Evolutionary conservation across 495 filamentous ascomycete genomes (phyloP).

Genomic region (Podospora pseudocomata): DNA sequence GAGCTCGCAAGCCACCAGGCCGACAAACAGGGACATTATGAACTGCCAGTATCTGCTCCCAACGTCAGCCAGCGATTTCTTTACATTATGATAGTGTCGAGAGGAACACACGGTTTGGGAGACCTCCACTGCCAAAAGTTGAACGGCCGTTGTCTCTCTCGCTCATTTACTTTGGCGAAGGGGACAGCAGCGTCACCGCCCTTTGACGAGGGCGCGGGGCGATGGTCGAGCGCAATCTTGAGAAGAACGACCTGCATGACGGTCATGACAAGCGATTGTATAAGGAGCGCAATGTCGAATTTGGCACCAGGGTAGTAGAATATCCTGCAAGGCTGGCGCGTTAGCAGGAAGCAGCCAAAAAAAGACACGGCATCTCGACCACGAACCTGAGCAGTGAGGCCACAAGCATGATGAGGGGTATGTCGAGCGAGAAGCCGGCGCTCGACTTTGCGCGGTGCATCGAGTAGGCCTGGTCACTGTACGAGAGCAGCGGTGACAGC

Average conservation of each 20-base stretch:
- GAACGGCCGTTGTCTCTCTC: slow-evolving; percentile 62
- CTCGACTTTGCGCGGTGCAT: slow-evolving; percentile 80
- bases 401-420: slow-evolving; percentile 95
- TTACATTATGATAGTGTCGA: neutral
- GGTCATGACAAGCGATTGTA: slow-evolving; percentile 87
- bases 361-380: neutral
- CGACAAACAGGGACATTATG: slow-evolving; percentile 64
- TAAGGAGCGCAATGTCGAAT: slow-evolving; percentile 73
- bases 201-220: slow-evolving; percentile 59
- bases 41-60: slow-evolving; percentile 78
- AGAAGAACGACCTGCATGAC: slow-evolving; percentile 75
- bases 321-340: slow-evolving; percentile 48
- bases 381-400: slow-evolving; percentile 84
- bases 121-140: slow-evolving; percentile 93
- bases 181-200: slow-evolving; percentile 54
- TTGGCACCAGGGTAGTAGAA: slow-evolving; percentile 93
- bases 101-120: slow-evolving; percentile 62
- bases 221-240: slow-evolving; percentile 85
- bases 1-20: slow-evolving; percentile 65
- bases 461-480: slow-evolving; percentile 85
- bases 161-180: slow-evolving; percentile 54
- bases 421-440: slow-evolving; percentile 82
- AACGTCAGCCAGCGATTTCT: slow-evolving; percentile 10
- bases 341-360: slow-evolving; percentile 16
- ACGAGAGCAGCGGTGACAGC: slow-evolving; percentile 79